Base-by-base conservation (phyloP, 495 filamentous ascomycete species). In the Penicillium macrosclerotiorum region DNA sequence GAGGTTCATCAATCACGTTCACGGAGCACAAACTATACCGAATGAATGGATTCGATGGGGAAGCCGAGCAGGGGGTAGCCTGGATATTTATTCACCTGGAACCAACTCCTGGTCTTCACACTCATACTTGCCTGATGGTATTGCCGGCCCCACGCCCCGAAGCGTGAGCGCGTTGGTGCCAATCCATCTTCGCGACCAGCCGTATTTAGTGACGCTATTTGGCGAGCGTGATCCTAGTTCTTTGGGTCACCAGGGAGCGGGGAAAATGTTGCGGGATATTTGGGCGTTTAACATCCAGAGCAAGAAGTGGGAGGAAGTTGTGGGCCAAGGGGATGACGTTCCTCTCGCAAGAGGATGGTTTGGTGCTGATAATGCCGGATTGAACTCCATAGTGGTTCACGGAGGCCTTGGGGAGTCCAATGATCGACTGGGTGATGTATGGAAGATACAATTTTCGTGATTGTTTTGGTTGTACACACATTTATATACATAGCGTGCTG, bases 21-120 rank as follows among this genome's bases (percentile, higher is more conserved):
- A 61, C 67, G 3, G 63, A 71, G 41, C 75, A 74, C 13, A 68
- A 77, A 24, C 54, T 91, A 13, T 93, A 82, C 57, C 76, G 85
- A 17, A 87, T 86, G 64, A 85, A 85, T 55, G 87, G 87, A 1
- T 89, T 83, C 52, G 80, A 88, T 60, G 86, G 84, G 5, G 63
- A 72, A 22, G 62, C 45, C 0, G 82, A 88, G 52, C 72, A 83
- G 32, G 85, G 87, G 85, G 83, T 0, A 64, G 67, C 20, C 31
- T 93, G 5, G 86, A 93, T 46, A 71, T 81, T 12, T 78, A 68
- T 51, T 50, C 65, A 5, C 46, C 60, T 3, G 47, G 37, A 3
- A 49, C 42, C 0, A 59, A 72, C 35, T 35, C 49, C 64, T 72
- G 82, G 83, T 35, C 55, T 64, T 48, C 77, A 18, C 14, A 62